Conservation (phyloP, 371 early-diverging fungal genomes). For the Entomophthora muscae region DNA sequence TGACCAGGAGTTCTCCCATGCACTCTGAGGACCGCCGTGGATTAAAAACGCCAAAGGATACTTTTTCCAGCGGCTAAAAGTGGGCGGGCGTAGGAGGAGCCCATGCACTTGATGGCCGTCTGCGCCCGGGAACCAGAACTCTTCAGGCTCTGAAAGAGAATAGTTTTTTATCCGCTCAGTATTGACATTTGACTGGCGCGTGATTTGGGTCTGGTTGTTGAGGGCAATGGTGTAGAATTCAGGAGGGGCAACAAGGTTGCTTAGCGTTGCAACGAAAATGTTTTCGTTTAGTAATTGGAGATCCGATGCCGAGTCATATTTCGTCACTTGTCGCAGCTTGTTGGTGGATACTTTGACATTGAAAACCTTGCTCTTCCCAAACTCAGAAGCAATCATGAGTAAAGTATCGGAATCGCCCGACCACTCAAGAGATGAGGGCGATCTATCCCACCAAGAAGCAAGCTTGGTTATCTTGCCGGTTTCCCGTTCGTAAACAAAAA, state of each 20-base stretch:
- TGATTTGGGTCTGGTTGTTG: conserved; percentile 17
- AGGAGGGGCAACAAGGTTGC: conserved; percentile 28
- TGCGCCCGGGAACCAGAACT: conserved; percentile 49
- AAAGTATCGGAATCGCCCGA: conserved; percentile 25
- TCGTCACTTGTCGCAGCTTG: conserved; percentile 23
- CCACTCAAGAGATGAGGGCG: conserved; percentile 34
- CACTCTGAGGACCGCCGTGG: conserved; percentile 31
- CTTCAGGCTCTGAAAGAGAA: conserved; percentile 25
- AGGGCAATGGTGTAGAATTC: conserved; percentile 19
- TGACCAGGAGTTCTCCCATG: conserved; percentile 6
- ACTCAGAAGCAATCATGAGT: conserved; percentile 36
- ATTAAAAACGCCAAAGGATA: conserved; percentile 70
- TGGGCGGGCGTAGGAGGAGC: conserved; percentile 44
- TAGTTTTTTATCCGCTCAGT: conserved; percentile 15
- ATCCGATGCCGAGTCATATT: conserved; percentile 26
- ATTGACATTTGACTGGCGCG: conserved; percentile 16
- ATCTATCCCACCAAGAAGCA: conserved; percentile 41
- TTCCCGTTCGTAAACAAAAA: conserved; percentile 20
- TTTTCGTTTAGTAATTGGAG: conserved; percentile 19
- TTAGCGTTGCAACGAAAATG: conserved; percentile 20
- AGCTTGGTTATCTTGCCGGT: conserved; percentile 20
- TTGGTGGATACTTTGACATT: conserved; percentile 23
- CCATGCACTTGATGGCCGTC: conserved; percentile 46
- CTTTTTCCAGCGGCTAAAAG: conserved; percentile 29
- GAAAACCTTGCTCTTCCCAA: conserved; percentile 36